phyloP scores from a whole-genome alignment of 148 eudicot species.

The Rhododendron ovatum region DNA sequence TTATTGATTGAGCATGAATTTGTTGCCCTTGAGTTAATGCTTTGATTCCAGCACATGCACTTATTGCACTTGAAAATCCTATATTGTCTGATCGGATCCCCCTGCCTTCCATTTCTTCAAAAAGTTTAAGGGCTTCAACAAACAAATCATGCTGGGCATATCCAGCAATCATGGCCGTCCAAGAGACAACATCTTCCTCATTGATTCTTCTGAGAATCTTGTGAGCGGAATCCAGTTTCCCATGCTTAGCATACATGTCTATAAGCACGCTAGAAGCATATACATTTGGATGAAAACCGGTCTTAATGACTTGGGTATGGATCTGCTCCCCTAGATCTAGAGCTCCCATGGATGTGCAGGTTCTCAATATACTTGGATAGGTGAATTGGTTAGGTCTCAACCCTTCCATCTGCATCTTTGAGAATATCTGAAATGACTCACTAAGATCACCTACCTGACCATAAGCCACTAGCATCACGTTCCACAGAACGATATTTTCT shows the following conservation, averaged over 20 bases:
- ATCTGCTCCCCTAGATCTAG: conserved; percentile 79
- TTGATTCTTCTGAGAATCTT: conserved; percentile 61
- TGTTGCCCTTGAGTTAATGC: conserved; percentile 80
- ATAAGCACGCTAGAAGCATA: conserved; percentile 82
- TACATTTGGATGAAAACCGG: conserved; percentile 78
- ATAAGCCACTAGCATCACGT: conserved; percentile 88
- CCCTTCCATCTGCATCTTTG: conserved; percentile 58
- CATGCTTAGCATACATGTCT: conserved; percentile 91
- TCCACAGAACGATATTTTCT: conserved; percentile 80
- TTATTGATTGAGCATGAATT: conserved; percentile 70
- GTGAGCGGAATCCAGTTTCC: conserved; percentile 51
- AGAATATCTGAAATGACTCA: conserved; percentile 51
- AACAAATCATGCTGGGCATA: conserved; percentile 69
- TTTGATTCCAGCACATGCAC: conserved; percentile 83
- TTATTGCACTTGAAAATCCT: conserved; percentile 82
- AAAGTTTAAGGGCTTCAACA: conserved; percentile 64
- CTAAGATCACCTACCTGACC: conserved; percentile 65
- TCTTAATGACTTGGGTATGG: conserved; percentile 74
- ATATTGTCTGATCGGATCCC: conserved; percentile 72
- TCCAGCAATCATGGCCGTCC: conserved; percentile 64
- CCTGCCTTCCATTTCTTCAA: conserved; percentile 62
- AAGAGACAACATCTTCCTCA: conserved; percentile 38
- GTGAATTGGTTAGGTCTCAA: conserved; percentile 88
- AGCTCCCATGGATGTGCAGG: conserved; percentile 74
- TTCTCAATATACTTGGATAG: conserved; percentile 81